These are phyloP conservation scores for Candida pseudofarinosa DNA, from an alignment of 805 yeast genomes.

Conservation along the genomic window DNA sequence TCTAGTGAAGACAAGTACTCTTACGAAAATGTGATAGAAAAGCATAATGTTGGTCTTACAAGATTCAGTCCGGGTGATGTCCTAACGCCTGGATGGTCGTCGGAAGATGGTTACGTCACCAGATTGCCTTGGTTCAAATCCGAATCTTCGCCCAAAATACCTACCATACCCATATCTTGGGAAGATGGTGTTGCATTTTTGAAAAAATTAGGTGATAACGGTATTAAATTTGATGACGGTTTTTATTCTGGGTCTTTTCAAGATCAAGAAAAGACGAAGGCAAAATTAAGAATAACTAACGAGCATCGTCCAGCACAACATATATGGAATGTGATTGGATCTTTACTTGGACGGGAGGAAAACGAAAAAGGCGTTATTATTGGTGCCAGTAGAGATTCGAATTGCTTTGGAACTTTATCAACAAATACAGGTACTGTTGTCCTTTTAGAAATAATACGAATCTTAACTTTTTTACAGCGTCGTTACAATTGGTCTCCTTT, in stretches of 20 bases:
- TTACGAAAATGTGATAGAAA: conserved; percentile 44
- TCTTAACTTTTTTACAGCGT: conserved; percentile 60
- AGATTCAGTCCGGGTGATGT: conserved; percentile 73
- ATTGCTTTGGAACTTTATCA: conserved; percentile 67
- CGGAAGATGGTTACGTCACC: conserved; percentile 35
- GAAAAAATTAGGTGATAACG: conserved; percentile 28
- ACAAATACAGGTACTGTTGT: conserved; percentile 74
- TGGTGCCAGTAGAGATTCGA: conserved; percentile 80
- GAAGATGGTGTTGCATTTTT: conserved; percentile 49
- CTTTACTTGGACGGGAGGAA: conserved; percentile 78
- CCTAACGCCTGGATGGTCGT: conserved; percentile 71
- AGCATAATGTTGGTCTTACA: conserved; percentile 54
- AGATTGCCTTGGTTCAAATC: conserved; percentile 45
- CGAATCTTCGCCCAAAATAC: conserved; percentile 60
- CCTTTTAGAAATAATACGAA: conserved; percentile 64
- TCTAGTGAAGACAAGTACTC: conserved; percentile 9
- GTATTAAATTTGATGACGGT: conserved; percentile 26
- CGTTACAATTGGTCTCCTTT: conserved; percentile 77
- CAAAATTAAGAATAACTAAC: conserved; percentile 31
- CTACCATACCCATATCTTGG: conserved; percentile 75
- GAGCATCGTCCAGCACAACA: conserved; percentile 53
- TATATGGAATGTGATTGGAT: conserved; percentile 75
- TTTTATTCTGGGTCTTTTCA: conserved; percentile 23
- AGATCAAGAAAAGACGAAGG: conserved; percentile 8
- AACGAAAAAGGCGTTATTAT: conserved; percentile 65